Conservation (phyloP, 768 basidiomycete genomes). For the Mycena indigotica region DNA sequence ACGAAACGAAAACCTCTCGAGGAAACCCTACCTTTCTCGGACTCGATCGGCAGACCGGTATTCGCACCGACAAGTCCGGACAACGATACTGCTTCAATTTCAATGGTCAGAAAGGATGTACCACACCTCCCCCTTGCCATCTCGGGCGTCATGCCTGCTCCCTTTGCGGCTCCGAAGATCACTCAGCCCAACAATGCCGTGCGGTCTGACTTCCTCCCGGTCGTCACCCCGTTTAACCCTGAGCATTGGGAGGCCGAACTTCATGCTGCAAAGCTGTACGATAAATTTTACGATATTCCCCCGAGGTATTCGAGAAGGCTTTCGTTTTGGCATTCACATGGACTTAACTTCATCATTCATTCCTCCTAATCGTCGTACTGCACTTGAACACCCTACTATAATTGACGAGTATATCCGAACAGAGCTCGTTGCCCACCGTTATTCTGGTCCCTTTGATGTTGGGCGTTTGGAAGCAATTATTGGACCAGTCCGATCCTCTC, state of each 20-base stretch:
- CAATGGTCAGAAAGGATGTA: slow-evolving; percentile 14
- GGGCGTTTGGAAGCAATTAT: slow-evolving; percentile 20
- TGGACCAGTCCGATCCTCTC: slow-evolving; percentile 25
- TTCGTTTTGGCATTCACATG: slow-evolving; percentile 26
- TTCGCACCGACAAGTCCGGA: slow-evolving; percentile 7
- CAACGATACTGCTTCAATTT: slow-evolving; percentile 18
- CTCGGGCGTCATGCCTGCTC: slow-evolving; percentile 18
- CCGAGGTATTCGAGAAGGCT: slow-evolving; percentile 25
- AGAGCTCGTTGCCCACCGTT: slow-evolving; percentile 13
- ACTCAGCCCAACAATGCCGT: slow-evolving; percentile 24
- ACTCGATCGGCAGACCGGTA: neutral
- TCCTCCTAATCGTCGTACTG: slow-evolving; percentile 28
- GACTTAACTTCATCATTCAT: slow-evolving; percentile 12
- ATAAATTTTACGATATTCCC: slow-evolving; percentile 26
- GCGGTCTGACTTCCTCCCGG: slow-evolving; percentile 20
- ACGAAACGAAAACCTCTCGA: neutral
- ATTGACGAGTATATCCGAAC: slow-evolving; percentile 22
- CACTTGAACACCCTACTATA: slow-evolving; percentile 12
- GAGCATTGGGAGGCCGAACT: slow-evolving; percentile 24
- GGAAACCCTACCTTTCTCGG: neutral
- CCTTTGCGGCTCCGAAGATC: slow-evolving; percentile 15
- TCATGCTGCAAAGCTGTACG: slow-evolving; percentile 3
- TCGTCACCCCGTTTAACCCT: slow-evolving; percentile 29
- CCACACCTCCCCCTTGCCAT: neutral
- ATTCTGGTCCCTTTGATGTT: slow-evolving; percentile 23